Base-by-base conservation (phyloP, 129 eudicot species). In the Heracleum sosnowskyi region DNA sequence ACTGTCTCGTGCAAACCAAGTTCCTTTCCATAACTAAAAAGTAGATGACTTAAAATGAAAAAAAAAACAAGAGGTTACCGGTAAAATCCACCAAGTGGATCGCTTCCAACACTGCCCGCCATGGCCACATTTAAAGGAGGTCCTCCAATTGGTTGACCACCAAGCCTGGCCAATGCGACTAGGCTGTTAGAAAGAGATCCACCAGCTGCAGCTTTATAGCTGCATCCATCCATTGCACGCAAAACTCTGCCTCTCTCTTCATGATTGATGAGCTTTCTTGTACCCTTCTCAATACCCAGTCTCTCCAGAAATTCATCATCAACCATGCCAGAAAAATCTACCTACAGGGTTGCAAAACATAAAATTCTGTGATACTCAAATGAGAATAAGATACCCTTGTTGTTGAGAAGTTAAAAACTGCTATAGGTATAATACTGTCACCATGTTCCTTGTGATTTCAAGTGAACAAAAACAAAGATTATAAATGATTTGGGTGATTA, bases 91-190 rank as follows among this genome's bases (percentile, higher is more conserved):
- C 99, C 99, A 62, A 95, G 83, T 20, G 99, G 97, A 77, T 95
- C 99, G 80, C 97, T 81, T 8, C 99, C 99, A 13, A 95, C 88
- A 81, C 99, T 95, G 77, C 99, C 99, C 29, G 94, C 90, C 96
- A 95, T 90, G 79, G 92, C 92, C 44, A 95, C 92, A 83, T 88
- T 95, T 41, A 95, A 80, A 4, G 87, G 74, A 72, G 92, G 90
- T 8, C 97, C 97, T 22, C 89, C 89, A 75, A 83, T 86, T 29
- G 91, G 77, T 53, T 84, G 96, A 77, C 85, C 90, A 37, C 98
- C 98, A 80, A 95, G 99, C 89, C 99, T 84, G 47, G 99, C 97
- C 87, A 95, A 91, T 17, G 99, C 97, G n/a, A 95, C 99, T n/a
- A 95, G 86, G 44, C 89, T 95, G 81, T 95, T 95, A 11, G 99